These are phyloP conservation scores for Hemileccinum rubropunctum DNA, from an alignment of 768 basidiomycete species.

Conservation along the genomic window DNA sequence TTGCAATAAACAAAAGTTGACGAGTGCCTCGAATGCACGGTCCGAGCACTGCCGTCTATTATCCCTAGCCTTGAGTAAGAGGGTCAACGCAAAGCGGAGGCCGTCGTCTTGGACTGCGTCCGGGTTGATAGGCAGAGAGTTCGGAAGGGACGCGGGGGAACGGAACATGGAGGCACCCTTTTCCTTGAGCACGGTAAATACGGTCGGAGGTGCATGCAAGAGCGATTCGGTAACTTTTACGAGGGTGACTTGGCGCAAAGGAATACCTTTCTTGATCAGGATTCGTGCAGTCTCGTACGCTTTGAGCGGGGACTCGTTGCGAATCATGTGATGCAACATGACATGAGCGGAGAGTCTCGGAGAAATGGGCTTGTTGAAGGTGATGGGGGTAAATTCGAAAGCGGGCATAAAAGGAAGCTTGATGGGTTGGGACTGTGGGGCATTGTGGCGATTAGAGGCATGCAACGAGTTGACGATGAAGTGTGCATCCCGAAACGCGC, in stretches of 20 bases:
- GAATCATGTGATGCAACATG: constrained; percentile 63
- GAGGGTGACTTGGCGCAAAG: constrained; percentile 48
- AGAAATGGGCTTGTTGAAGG: constrained; percentile 51
- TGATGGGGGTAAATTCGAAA: constrained; percentile 39
- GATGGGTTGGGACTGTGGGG: constrained; percentile 3
- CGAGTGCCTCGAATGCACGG: constrained; percentile 58
- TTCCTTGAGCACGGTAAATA: constrained; percentile 16
- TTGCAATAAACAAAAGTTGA: constrained; percentile 66
- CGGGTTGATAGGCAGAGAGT: constrained; percentile 30
- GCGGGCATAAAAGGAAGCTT: constrained; percentile 25
- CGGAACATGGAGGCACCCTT: constrained; percentile 16
- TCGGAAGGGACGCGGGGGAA: constrained; percentile 12
- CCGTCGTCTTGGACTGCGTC: constrained; percentile 37
- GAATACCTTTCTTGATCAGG: constrained; percentile 55
- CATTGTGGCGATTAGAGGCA: constrained; percentile 30
- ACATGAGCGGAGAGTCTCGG: constrained; percentile 60
- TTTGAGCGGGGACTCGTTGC: constrained; percentile 43
- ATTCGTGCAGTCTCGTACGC: constrained; percentile 48
- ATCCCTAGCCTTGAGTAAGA: constrained; percentile 52
- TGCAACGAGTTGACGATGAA: constrained; percentile 59
- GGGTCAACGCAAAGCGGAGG: constrained; percentile 49
- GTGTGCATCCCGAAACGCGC: constrained; percentile 49
- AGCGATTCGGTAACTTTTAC: constrained; percentile 34
- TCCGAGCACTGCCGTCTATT: constrained; percentile 54
- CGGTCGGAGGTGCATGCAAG: constrained; percentile 23